Evolutionary conservation across 2,329 filamentous ascomycete genomes (phyloP), one percentile per base, ranked within the genome.

Genomic region (Helicocarpus griseus): DNA sequence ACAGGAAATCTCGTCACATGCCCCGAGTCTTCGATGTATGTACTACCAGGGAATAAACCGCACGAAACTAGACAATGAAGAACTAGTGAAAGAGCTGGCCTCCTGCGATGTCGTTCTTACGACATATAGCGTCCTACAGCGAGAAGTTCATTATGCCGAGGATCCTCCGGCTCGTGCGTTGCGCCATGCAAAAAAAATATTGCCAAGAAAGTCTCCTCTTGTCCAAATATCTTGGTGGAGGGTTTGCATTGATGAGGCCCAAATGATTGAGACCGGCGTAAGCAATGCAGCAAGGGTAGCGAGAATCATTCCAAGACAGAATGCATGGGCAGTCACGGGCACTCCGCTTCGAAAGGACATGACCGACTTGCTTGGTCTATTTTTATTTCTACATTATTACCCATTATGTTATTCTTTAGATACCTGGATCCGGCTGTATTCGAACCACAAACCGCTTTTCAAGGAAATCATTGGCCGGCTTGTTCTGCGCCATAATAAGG

Each of bases 251-350:
- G 80, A 83, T 58, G 80, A 74, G 59, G 72, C 91, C 0, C 93
- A 98, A 63, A 95, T 95, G 86, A 83, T 97, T 39, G 91, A 97
- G 64, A 91, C 81, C 57, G 89, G 89, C 31, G 83, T 94, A 3
- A 90, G 82, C 60, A 84, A 88, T 58, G 87, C 91, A 26, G 90
- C 93, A 1, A 80, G 77, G 44, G 82, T 96, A 13, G 89, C 89
- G 33, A 81, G 83, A 38, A 73, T 85, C 24, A 85, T 98, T 54
- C 89, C 91, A 41, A 80, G 93, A 26, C 70, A 87, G 56, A 90
- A 95, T 68, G 85, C 89, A 2, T 97, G 93, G 93, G 89, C 86
- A 13, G 83, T 98, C 38, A 91, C 89, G 0, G 93, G 89, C 39
- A 98, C 93, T 0, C 93, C 93, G 0, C 77, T 97, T 35, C 85